Evolutionary conservation across 1,284 basidiomycete species (phyloP).

Genomic region (Kwoniella shivajii): DNA sequence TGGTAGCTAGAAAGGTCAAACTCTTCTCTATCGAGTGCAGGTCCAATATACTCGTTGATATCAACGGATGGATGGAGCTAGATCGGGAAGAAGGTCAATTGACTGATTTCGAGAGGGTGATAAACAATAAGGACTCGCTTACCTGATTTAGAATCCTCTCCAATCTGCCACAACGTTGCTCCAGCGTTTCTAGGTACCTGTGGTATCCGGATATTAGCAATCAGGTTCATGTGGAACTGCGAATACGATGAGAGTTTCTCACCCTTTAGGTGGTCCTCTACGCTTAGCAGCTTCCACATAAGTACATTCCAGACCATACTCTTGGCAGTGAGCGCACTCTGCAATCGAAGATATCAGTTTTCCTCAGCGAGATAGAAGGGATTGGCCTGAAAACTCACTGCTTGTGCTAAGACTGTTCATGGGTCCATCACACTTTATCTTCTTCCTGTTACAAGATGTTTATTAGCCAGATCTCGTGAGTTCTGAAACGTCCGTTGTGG

Average conservation of each 20-base stretch:
- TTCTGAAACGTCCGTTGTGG: neutral
- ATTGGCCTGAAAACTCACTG: slow-evolving; percentile 39
- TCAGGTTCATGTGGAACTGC: neutral
- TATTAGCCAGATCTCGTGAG: neutral
- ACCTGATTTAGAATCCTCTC: slow-evolving; percentile 68
- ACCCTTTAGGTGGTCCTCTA: slow-evolving; percentile 83
- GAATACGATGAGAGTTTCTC: slow-evolving; percentile 31
- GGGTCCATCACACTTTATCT: slow-evolving; percentile 55
- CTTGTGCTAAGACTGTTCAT: slow-evolving; percentile 42
- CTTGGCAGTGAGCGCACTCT: slow-evolving; percentile 74
- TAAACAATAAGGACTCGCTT: slow-evolving; percentile 41
- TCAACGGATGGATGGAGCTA: slow-evolving; percentile 71
- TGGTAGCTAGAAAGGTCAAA: slow-evolving; percentile 61
- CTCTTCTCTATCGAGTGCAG: slow-evolving; percentile 67
- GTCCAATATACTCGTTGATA: slow-evolving; percentile 68
- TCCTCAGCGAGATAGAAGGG: neutral
- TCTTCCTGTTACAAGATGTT: slow-evolving; percentile 33
- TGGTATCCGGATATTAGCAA: neutral
- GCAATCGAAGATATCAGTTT: neutral
- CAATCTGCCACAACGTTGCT: slow-evolving; percentile 69
- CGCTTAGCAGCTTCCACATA: slow-evolving; percentile 75
- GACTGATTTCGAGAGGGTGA: neutral
- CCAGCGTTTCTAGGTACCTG: slow-evolving; percentile 72
- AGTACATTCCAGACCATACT: slow-evolving; percentile 72
- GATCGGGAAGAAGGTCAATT: neutral